Evolutionary conservation across 2,329 filamentous ascomycete genomes (phyloP), one percentile per base, ranked within the genome.

Genomic region (Ophiostoma ips): DNA sequence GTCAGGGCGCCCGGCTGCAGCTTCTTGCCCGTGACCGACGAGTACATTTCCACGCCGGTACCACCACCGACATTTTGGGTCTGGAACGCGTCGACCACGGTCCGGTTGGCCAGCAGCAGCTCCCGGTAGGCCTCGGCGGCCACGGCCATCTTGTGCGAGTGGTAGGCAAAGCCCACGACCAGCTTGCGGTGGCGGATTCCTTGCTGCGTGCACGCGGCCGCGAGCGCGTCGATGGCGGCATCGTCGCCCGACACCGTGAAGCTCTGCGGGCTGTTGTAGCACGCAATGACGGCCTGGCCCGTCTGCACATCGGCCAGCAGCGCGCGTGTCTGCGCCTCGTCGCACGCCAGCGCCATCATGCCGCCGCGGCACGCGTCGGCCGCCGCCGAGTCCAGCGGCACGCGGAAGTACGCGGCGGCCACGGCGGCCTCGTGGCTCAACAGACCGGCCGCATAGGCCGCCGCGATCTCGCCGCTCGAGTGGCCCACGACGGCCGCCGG

Each of bases 381-480:
- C 2, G 50, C 50, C 3, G 51, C n/a, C 58, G 57, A 54, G 9
- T 62, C 56, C 45, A 60, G 58, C 11, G 65, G 55, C 0, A 71
- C 71, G 0, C 72, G 66, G 48, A 68, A 69, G 54, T 71, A 74
- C 0, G 71, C 69, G 16, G 67, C 61, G 0, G 57, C 57, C 3
- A 75, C 69, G 3, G 71, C 71, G 11, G 70, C 66, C 2, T 57
- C 46, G 2, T 61, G 61, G 0, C 60, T 60, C 3, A 77, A 49
- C 16, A 65, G 60, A 0, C 71, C 71, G 0, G 70, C 66, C 0
- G 71, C 70, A 53, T 73, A 76, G 0, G 69, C 72, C 0, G 71
- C 71, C 0, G 59, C 70, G 15, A 75, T 73, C 54, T 75, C 72
- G 2, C 72, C 72, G 0, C 67, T 70, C 0, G 70, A 73, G 55